A percentile compares a stretch with the other conserved stretches of the same genome.
Conservation (phyloP, 108 stramenopile species). For the Seminavis robusta region DNA sequence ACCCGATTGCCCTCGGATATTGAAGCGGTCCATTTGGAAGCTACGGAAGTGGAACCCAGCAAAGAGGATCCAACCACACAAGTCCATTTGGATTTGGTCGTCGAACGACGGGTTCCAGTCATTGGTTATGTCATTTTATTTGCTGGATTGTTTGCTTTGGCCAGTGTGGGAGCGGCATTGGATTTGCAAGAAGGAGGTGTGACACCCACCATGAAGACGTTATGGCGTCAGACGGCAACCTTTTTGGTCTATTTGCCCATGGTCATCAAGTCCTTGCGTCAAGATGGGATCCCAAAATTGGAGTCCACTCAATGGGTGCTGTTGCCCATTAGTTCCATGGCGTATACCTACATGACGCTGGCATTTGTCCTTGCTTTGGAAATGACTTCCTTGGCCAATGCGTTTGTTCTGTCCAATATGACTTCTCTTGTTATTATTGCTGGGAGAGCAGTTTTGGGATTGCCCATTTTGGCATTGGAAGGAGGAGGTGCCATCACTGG, state of each 20-base stretch:
- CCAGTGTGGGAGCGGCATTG: conserved; percentile 37
- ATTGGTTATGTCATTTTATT: conserved; percentile 43
- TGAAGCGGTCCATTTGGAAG: conserved; percentile 23
- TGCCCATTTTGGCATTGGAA: conserved; percentile 24
- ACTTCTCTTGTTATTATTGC: conserved; percentile 36
- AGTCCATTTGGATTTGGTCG: conserved; percentile 40
- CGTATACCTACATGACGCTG: conserved; percentile 14
- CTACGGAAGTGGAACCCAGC: conserved; percentile 9
- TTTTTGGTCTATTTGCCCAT: conserved; percentile 16
- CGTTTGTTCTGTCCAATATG: conserved; percentile 29
- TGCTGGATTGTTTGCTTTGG: conserved; percentile 29
- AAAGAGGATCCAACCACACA: no score
- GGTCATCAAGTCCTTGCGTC: conserved; percentile 5
- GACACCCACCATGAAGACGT: conserved; percentile 30
- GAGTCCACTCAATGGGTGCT: conserved; percentile 14
- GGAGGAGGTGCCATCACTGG: conserved; percentile 29
- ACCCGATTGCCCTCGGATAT: conserved; percentile 27
- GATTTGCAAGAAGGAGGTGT: conserved; percentile 36
- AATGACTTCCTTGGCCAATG: conserved; percentile 36
- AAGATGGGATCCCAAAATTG: conserved; percentile 23
- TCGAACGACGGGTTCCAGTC: conserved; percentile 38
- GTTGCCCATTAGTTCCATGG: conserved; percentile 30
- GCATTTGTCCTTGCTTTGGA: conserved; percentile 34
- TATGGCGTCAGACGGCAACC: conserved; percentile 36
- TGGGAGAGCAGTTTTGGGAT: conserved; percentile 17